These are phyloP conservation scores for Citrus maxima DNA, from an alignment of 345 rosid genomes.

Conservation along the genomic window DNA sequence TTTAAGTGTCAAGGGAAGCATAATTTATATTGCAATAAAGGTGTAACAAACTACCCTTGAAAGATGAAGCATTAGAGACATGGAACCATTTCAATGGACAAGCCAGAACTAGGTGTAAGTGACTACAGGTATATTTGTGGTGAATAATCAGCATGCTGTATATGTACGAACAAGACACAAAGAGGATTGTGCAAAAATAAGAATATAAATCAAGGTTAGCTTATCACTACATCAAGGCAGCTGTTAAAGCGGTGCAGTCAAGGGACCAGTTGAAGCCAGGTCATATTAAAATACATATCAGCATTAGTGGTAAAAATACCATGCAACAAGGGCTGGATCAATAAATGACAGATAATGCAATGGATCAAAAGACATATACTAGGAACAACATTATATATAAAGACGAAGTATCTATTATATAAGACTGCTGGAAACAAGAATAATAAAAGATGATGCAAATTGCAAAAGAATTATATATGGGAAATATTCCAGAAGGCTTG, in stretches of 20 bases:
- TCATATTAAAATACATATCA: not conserved
- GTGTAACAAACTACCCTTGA: not conserved
- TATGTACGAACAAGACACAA: not conserved
- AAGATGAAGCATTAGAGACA: not conserved
- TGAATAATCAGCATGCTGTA: not conserved
- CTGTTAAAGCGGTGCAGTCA: not conserved
- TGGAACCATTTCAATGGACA: not conserved
- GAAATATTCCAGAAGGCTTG: not conserved
- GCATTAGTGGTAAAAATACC: not conserved
- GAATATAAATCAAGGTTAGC: not conserved
- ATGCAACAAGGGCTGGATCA: not conserved
- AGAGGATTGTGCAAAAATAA: not conserved
- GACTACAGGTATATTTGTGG: not conserved
- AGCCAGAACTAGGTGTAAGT: not conserved
- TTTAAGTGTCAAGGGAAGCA: not conserved
- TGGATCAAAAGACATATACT: not conserved
- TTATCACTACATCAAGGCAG: not conserved
- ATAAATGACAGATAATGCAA: not conserved
- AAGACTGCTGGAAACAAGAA: not conserved
- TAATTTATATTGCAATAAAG: not conserved
- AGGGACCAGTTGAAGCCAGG: not conserved
- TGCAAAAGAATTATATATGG: not conserved
- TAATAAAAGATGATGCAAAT: not conserved
- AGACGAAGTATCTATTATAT: not conserved
- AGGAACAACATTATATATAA: not conserved